These are phyloP conservation scores for Talaromyces adpressus DNA, from an alignment of 495 filamentous ascomycete species.

Conservation along the genomic window DNA sequence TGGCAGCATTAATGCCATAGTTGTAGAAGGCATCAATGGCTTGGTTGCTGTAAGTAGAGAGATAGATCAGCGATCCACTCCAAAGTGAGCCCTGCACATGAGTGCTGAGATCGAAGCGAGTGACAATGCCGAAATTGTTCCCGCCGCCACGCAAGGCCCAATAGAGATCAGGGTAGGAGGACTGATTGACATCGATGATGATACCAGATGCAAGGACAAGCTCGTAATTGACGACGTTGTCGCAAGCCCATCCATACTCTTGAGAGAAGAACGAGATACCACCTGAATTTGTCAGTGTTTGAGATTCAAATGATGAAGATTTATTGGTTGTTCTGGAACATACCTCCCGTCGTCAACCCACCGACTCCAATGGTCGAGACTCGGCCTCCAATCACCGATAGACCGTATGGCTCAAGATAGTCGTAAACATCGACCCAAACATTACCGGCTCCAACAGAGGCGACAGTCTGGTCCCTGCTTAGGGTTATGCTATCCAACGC, in stretches of 20 bases:
- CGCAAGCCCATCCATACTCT: conserved; percentile 42
- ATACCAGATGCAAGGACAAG: conserved; percentile 38
- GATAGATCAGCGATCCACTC: conserved; percentile 34
- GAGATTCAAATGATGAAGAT: neutral
- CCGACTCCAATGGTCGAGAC: conserved; percentile 47
- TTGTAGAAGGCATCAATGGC: conserved; percentile 30
- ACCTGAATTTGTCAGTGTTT: conserved; percentile 15
- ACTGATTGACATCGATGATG: conserved; percentile 33
- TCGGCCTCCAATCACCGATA: conserved; percentile 50
- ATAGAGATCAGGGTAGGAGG: conserved; percentile 36
- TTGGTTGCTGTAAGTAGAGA: conserved; percentile 33
- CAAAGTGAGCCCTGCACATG: conserved; percentile 26
- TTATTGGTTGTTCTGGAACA: neutral
- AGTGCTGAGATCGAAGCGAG: conserved; percentile 35
- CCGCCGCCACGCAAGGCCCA: conserved; percentile 47
- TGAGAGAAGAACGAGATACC: conserved; percentile 33
- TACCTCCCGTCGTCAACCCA: conserved; percentile 37
- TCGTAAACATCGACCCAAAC: conserved; percentile 40
- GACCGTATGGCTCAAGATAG: conserved; percentile 36
- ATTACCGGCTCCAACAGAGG: conserved; percentile 21
- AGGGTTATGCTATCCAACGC: conserved; percentile 33
- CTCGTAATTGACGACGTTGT: conserved; percentile 42
- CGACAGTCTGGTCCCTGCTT: conserved; percentile 26
- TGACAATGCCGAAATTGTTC: conserved; percentile 45
- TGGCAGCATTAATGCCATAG: conserved; percentile 23